Evolutionary conservation across 225 moss, liverwort and hornwort genomes (phyloP).

Genomic region (Marchantia paleacea): DNA sequence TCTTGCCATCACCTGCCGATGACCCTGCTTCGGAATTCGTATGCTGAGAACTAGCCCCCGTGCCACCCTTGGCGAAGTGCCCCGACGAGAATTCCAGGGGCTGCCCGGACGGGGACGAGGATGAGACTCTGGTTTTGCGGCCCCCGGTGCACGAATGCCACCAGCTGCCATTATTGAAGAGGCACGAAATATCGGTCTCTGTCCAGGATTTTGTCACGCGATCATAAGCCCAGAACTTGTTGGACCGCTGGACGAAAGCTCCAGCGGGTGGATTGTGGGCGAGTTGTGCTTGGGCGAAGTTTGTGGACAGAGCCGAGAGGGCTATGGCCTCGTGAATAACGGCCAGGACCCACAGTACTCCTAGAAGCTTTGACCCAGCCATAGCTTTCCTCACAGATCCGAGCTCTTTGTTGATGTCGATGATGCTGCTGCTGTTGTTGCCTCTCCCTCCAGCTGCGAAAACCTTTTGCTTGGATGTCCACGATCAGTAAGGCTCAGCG

Average conservation of each 20-base stretch:
- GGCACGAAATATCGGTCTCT: slow-evolving; percentile 42
- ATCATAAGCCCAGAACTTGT: slow-evolving; percentile 49
- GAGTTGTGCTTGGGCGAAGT: slow-evolving; percentile 26
- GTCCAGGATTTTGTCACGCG: slow-evolving; percentile 38
- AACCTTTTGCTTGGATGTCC: background rate
- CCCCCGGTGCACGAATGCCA: slow-evolving; percentile 34
- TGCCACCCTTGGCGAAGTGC: background rate
- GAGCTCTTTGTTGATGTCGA: background rate
- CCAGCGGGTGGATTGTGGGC: slow-evolving; percentile 17
- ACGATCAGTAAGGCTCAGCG: background rate
- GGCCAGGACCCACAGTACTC: slow-evolving; percentile 28
- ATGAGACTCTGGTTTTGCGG: background rate
- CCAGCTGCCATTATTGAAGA: slow-evolving; percentile 43
- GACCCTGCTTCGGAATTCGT: background rate
- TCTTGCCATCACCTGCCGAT: background rate
- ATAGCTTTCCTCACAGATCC: slow-evolving; percentile 3
- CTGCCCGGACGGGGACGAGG: background rate
- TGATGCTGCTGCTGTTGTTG: too few relatives aligned
- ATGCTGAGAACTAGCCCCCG: background rate
- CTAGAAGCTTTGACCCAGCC: slow-evolving; percentile 30
- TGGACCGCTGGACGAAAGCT: slow-evolving; percentile 42
- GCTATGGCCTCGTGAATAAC: slow-evolving; percentile 36
- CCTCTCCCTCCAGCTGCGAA: slow-evolving; percentile 1
- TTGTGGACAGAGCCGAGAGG: slow-evolving; percentile 28
- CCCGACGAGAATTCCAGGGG: slow-evolving; percentile 6